A percentile compares a stretch with the other conserved stretches of the same genome.
phyloP scores from a whole-genome alignment of 495 filamentous ascomycete genomes.

The Talaromyces thailandensis region DNA sequence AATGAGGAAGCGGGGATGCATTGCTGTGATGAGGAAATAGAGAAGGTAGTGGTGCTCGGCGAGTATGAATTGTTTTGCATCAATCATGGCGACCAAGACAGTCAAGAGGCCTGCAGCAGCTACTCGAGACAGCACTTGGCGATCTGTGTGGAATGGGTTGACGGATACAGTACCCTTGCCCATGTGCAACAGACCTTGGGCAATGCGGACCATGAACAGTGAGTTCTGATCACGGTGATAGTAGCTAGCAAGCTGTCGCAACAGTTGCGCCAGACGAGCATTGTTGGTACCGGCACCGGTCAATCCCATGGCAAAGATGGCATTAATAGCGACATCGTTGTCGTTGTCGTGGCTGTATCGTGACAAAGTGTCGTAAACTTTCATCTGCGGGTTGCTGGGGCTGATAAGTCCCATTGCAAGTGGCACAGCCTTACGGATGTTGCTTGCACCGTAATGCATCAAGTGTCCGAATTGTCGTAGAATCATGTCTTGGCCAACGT shows the following conservation, averaged over 20 bases:
- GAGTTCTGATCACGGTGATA: slow-evolving; percentile 94
- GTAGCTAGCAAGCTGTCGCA: slow-evolving; percentile 92
- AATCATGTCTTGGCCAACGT: slow-evolving; percentile 98
- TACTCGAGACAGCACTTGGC: slow-evolving; percentile 87
- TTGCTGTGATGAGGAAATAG: slow-evolving; percentile 95
- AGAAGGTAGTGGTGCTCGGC: slow-evolving; percentile 86
- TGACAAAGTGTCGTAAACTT: slow-evolving; percentile 98
- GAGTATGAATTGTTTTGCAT: slow-evolving; percentile 91
- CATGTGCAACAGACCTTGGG: slow-evolving; percentile 96
- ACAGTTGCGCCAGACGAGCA: slow-evolving; percentile 85
- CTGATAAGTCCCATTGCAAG: slow-evolving; percentile 96
- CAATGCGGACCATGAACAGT: slow-evolving; percentile 98
- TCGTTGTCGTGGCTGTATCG: slow-evolving; percentile 98
- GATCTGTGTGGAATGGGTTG: slow-evolving; percentile 97
- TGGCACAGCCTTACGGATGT: slow-evolving; percentile 92
- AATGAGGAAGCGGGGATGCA: slow-evolving; percentile 92
- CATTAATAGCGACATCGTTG: slow-evolving; percentile 95
- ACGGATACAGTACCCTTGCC: slow-evolving; percentile 95
- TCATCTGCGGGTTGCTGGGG: slow-evolving; percentile 99
- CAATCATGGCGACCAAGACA: slow-evolving; percentile 84
- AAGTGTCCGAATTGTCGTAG: slow-evolving; percentile 94
- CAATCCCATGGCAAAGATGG: slow-evolving; percentile 98
- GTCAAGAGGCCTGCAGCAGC: slow-evolving; percentile 83
- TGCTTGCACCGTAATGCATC: slow-evolving; percentile 98
- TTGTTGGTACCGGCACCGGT: slow-evolving; percentile 97